Base-by-base conservation (phyloP, 2,329 filamentous ascomycete genomes). In the Nemania sp. region DNA sequence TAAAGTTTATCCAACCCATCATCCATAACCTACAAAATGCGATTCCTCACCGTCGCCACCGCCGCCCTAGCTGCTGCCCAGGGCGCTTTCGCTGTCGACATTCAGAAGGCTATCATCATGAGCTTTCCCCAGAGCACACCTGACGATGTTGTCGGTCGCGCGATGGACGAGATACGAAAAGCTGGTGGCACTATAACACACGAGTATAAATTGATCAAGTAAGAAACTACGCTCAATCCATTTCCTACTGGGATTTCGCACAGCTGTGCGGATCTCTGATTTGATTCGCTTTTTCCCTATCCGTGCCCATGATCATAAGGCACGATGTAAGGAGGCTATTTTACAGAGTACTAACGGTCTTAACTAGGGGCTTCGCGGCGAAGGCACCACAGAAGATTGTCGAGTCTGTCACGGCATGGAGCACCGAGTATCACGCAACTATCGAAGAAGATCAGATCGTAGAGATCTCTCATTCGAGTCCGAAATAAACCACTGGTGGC, bases 391-490 rank as follows among this genome's bases (percentile, higher is more conserved):
- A 88, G 66, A 88, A 89, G 74, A 86, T 89, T 22, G 84, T 97
- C 64, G 85, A 93, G 67, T 85, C 85, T 5, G 87, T 97, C 32
- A 87, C 90, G 73, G 82, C 88, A 1, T 84, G 89, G 67, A 82
- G 83, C 62, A 78, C 81, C 35, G 79, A 85, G 67, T 90, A 89
- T 80, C 82, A 87, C 59, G 88, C 90, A 1, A 79, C 85, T 32
- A 88, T 98, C 70, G 94, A 97, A 80, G 89, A 94, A 75, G 93
- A 97, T 76, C 83, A 91, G 76, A 81, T 90, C 27, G 87, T 96
- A 57, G 84, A 87, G 13, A 83, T 84, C 64, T 68, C 70, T 47
- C 53, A 52, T 24, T 7, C 66, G 3, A 27, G 11, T 3, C 13
- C 62, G n/a, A 26, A 62, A 26, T 71, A 64, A 62, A 51, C 7